phyloP scores from a whole-genome alignment of 495 filamentous ascomycete genomes.

The Staphylotrichum tortipilum region DNA sequence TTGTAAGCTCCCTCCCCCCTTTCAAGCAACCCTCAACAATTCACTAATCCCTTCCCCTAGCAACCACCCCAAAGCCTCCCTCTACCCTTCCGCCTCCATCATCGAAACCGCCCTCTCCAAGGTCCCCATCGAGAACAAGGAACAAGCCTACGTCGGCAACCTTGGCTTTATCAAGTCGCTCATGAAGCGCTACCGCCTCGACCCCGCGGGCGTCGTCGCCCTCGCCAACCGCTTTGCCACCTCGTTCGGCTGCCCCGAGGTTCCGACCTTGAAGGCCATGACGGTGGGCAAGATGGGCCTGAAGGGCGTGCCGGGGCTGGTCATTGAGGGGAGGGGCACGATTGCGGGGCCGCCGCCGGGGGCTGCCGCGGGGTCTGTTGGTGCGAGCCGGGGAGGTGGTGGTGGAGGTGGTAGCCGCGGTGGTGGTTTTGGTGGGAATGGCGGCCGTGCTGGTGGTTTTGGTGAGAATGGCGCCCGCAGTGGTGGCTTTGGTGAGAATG shows the following conservation, averaged over 20 bases:
- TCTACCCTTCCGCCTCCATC: constrained; percentile 13
- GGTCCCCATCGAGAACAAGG: constrained; percentile 18
- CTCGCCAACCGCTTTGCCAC: constrained; percentile 18
- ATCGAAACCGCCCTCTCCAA: constrained; percentile 20
- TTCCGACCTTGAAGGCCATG: constrained; percentile 10
- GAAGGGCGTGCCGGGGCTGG: constrained; percentile 24
- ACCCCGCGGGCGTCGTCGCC: constrained; percentile 11
- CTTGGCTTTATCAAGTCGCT: constrained; percentile 22
- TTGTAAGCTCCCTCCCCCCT: constrained; percentile 12
- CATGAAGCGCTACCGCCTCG: constrained; percentile 11
- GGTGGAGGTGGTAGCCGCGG: neutral
- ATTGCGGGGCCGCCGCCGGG: neutral
- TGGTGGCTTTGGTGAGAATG: neutral
- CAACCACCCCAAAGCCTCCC: constrained; percentile 15
- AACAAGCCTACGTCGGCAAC: constrained; percentile 20
- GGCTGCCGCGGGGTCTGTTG: neutral
- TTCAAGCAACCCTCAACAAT: neutral
- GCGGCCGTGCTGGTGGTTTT: neutral
- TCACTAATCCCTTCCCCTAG: neutral
- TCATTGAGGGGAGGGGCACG: neutral
- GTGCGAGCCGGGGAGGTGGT: neutral
- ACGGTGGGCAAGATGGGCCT: constrained; percentile 26
- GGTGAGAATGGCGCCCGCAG: neutral
- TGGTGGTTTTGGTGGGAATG: neutral
- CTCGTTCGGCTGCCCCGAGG: constrained; percentile 17